Evolutionary conservation across 2,329 filamentous ascomycete species (phyloP).

Genomic region (Rugonectria rugulosa): DNA sequence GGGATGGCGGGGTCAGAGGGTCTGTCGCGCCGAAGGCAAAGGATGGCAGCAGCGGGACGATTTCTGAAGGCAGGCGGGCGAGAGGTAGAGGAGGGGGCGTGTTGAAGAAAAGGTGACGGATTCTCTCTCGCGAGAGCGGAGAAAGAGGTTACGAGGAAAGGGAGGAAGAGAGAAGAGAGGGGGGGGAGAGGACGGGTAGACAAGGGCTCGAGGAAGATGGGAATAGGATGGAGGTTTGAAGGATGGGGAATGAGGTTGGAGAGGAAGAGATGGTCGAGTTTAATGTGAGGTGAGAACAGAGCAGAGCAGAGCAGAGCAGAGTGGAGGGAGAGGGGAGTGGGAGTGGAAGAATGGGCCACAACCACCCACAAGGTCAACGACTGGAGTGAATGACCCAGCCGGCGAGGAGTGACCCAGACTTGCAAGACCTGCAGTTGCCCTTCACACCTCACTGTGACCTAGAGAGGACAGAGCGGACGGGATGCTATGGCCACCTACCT

Average conservation of each 20-base stretch:
- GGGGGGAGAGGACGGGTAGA: constrained; percentile 28
- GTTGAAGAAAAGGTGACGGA: constrained; percentile 29
- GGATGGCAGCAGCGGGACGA: constrained; percentile 29
- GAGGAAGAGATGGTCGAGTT: constrained; percentile 42
- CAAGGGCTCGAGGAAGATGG: constrained; percentile 23
- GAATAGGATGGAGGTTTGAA: constrained; percentile 38
- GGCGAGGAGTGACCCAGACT: constrained; percentile 18
- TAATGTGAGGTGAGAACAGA: constrained; percentile 36
- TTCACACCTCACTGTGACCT: too few species aligned
- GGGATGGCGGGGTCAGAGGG: constrained; percentile 45
- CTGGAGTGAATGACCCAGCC: constrained; percentile 21
- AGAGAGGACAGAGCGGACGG: constrained; percentile 21
- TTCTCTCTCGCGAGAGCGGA: constrained; percentile 31
- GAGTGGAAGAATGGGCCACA: constrained; percentile 25
- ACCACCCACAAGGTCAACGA: constrained; percentile 25
- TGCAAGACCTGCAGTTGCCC: constrained; percentile 15
- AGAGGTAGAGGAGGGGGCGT: constrained; percentile 25
- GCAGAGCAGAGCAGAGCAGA: constrained; percentile 26
- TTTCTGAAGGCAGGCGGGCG: constrained; percentile 19
- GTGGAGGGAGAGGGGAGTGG: constrained; percentile 18
- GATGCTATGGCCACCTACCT: constrained; percentile 27
- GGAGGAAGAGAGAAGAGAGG: constrained; percentile 30
- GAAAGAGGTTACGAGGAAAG: constrained; percentile 29
- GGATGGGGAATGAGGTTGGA: constrained; percentile 38
- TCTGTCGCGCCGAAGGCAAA: constrained; percentile 35